Evolutionary conservation across 495 filamentous ascomycete genomes (phyloP), one percentile per base, ranked within the genome.

Genomic region (Annulohypoxylon moriforme): DNA sequence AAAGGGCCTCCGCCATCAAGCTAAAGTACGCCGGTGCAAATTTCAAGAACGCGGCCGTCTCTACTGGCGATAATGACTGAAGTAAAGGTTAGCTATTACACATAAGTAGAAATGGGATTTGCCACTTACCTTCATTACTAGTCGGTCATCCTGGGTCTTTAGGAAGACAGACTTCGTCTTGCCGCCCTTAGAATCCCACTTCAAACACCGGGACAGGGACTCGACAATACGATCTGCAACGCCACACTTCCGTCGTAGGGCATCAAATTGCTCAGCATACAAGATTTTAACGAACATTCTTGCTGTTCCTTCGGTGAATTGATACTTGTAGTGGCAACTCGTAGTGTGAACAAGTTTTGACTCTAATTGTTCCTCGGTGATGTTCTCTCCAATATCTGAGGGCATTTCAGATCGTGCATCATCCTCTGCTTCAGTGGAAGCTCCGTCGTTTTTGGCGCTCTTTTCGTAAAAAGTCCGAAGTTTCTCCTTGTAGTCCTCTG

Each of bases 131-230:
- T 96, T 96, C 66, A 97, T 87, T 50, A 98, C 93, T 66, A 99
- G 91, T 18, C 96, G 90, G 73, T 98, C 93, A 73, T 99, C 96
- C 10, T 97, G 87, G 0, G 96, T 98, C 80, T 98, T 98, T 64
- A 99, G 82, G 75, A 99, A 99, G n/a, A 99, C 89, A 1, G 94
- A 97, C 76, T 97, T 98, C 13, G 94, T 97, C 80, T 99, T 99
- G 58, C 96, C 96, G 49, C 96, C 96, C 78, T 97, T 98, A 13
- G 93, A 97, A 77, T 99, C 96, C 94, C 94, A 99, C 77, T 98
- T 97, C 20, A 95, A 84, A 81, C 96, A 98, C 14, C 96, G 89
- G 27, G 95, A 98, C 20, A 99, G 80, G 4, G 94, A 97, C 78
- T 99, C 96, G 33, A 97, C 90, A 66, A 98, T 97, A 29, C 96